Evolutionary conservation across 352 stramenopile species (phyloP).

Genomic region (Blastocystis sp.): DNA sequence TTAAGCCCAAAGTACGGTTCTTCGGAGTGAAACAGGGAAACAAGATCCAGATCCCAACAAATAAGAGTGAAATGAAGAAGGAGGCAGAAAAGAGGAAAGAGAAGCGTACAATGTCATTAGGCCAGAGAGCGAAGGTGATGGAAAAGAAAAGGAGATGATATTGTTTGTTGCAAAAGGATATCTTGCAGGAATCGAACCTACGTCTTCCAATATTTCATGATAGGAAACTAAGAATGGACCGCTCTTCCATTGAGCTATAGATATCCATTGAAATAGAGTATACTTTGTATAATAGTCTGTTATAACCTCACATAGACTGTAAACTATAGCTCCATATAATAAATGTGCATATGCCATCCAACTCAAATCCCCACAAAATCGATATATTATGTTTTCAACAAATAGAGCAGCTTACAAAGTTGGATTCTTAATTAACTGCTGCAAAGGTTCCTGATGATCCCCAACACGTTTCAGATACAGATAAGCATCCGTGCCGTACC

Average conservation of each 20-base stretch:
- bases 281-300: not conserved
- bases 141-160: not conserved
- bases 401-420: not conserved
- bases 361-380: not conserved
- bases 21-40: slow-evolving; percentile 23
- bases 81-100: slow-evolving; percentile 32
- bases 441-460: slow-evolving; percentile 77
- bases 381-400: not conserved
- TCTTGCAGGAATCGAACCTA: not conserved
- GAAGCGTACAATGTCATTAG: not conserved
- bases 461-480: slow-evolving; percentile 83
- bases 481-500: slow-evolving; percentile 95
- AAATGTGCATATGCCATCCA: not conserved
- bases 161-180: not conserved
- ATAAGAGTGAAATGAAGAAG: slow-evolving; percentile 48
- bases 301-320: no score
- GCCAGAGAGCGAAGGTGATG: not conserved
- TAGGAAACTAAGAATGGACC: not conserved
- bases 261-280: not conserved
- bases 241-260: not conserved
- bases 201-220: not conserved
- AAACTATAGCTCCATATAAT: no score
- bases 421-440: slow-evolving; percentile 64
- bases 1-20: slow-evolving; percentile 45
- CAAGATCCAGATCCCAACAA: slow-evolving; percentile 21